Evolutionary conservation across 345 rosid genomes (phyloP), one percentile per base, ranked within the genome.

Genomic region (Eucalyptus melliodora): DNA sequence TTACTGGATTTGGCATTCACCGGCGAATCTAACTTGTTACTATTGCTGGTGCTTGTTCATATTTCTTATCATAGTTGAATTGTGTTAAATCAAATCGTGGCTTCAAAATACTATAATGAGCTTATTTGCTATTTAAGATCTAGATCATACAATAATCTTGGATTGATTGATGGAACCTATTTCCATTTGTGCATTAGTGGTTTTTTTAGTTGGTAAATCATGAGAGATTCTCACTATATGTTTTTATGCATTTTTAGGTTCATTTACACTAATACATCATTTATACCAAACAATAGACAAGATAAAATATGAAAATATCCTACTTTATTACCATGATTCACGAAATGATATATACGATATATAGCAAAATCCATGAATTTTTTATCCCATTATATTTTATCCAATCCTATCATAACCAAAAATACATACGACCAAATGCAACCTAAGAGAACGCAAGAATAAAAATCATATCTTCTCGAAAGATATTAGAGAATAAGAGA

Each of bases 21-120:
- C 0, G 1, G 4, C 13, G 2, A 0, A 24, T 56, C 30, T 10
- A 56, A 1, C 62, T 56, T 56, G 30, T 56, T 24, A 26, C 62
- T 56, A 56, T 56, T 24, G 62, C 1, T 11, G 2, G 13, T 56
- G 62, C 62, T 56, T 56, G 62, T 56, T 56, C 30, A 23, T 26
- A 56, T 24, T 56, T 56, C 30, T 56, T 56, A 0, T 56, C 62
- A 24, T 56, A 24, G 6, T 56, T 10, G 62, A 24, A 24, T 26
- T 53, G 5, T 53, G 59, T 53, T 4, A 53, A 21, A 53, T 53
- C 59, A 53, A 53, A 53, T 53, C 30, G 0, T 5, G 30, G 62
- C 62, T 56, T 12, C 9, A 5, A 3, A 56, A 56, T 56, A 56
- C 62, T 24, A 11, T 24, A 4, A 24, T 23, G 62, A 56, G 62